Percentiles rank a stretch among this genome's conserved stretches.
Evolutionary conservation across 1,139 yeast species (phyloP).

Genomic region (Suhomyces taliae): DNA sequence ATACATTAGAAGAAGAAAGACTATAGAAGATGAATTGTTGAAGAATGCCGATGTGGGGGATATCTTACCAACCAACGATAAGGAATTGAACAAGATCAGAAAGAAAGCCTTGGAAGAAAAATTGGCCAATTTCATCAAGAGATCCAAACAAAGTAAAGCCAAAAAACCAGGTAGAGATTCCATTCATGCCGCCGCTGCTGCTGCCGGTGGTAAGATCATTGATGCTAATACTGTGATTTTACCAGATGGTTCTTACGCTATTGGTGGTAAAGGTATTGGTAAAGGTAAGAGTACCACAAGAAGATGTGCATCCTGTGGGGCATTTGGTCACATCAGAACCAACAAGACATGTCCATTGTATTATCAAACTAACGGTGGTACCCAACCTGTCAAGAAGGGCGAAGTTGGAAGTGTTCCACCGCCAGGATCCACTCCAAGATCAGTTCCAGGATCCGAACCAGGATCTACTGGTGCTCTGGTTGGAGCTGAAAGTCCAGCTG

Average conservation of each 20-base stretch:
- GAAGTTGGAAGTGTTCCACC: neutral
- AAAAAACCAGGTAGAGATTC: slow-evolving; percentile 39
- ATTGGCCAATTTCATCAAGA: slow-evolving; percentile 78
- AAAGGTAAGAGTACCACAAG: slow-evolving; percentile 80
- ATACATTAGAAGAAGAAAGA: slow-evolving; percentile 76
- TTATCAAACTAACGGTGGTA: slow-evolving; percentile 33
- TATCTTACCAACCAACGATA: slow-evolving; percentile 78
- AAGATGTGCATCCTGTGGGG: slow-evolving; percentile 93
- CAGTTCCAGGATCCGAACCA: neutral
- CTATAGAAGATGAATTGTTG: slow-evolving; percentile 67
- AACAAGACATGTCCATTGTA: slow-evolving; percentile 89
- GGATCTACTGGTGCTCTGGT: neutral
- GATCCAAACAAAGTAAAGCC: slow-evolving; percentile 49
- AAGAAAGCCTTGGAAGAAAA: slow-evolving; percentile 80
- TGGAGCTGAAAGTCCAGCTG: neutral
- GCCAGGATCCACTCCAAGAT: neutral
- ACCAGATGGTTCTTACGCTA: slow-evolving; percentile 48
- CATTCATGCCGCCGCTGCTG: slow-evolving; percentile 50
- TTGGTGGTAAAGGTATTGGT: slow-evolving; percentile 65
- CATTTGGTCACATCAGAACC: slow-evolving; percentile 90
- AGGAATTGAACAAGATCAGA: slow-evolving; percentile 77
- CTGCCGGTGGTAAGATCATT: slow-evolving; percentile 44
- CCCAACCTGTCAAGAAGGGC: slow-evolving; percentile 3
- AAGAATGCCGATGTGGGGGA: slow-evolving; percentile 61
- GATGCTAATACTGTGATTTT: slow-evolving; percentile 46